Percentiles rank a stretch among this genome's conserved stretches.
Evolutionary conservation across 345 rosid genomes (phyloP).

Genomic region (Populus nigra): DNA sequence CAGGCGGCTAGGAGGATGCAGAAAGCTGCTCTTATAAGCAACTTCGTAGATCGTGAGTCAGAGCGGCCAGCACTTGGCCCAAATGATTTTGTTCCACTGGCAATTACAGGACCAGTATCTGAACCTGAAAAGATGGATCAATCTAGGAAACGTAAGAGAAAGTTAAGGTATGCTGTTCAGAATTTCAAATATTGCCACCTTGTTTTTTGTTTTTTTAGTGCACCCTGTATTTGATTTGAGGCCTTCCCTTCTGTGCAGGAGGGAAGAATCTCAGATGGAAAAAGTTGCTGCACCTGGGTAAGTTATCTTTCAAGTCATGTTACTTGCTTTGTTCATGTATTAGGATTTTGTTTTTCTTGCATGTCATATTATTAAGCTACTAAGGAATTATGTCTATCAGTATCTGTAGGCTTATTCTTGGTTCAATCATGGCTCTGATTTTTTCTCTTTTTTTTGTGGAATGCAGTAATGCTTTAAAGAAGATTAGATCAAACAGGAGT

Average conservation of each 20-base stretch:
- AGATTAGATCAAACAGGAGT: constrained; percentile 12
- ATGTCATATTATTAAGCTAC: background rate
- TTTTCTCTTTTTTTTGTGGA: background rate
- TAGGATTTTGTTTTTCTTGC: background rate
- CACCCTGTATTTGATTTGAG: constrained; percentile 3
- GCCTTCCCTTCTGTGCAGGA: constrained; percentile 27
- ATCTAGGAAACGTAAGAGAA: constrained; percentile 39
- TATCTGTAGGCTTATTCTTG: background rate
- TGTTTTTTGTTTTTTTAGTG: background rate
- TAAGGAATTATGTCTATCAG: background rate
- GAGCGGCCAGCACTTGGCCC: constrained; percentile 74
- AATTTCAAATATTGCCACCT: background rate
- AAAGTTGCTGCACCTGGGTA: constrained; percentile 28
- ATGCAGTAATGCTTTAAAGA: constrained; percentile 29
- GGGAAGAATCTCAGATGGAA: constrained; percentile 23
- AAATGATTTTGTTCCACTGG: constrained; percentile 47
- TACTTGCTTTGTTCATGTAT: background rate
- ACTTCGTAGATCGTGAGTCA: constrained; percentile 84
- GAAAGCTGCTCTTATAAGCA: constrained; percentile 50
- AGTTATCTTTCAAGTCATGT: constrained; percentile 6
- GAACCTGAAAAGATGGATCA: constrained; percentile 25
- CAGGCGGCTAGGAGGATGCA: constrained; percentile 54
- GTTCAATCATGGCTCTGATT: constrained; percentile 6
- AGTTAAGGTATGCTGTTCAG: constrained; percentile 42
- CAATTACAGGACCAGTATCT: constrained; percentile 26